phyloP scores from a whole-genome alignment of 768 basidiomycete species.

The Fistulinella prunicolor region DNA sequence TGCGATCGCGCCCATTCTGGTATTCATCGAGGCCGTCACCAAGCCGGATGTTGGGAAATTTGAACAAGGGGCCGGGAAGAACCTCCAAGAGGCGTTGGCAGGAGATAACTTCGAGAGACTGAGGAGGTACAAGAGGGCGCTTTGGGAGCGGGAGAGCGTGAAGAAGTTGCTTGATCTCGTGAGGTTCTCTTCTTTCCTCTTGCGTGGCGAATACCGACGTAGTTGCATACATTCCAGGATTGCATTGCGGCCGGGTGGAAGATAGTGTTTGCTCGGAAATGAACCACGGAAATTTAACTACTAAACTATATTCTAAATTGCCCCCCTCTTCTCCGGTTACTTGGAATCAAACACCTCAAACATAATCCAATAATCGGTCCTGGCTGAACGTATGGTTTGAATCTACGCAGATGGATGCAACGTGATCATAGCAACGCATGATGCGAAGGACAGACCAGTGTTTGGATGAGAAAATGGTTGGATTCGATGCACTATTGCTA shows the following conservation, averaged over 20 bases:
- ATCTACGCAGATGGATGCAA: no score
- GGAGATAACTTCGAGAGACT: slow-evolving; percentile 45
- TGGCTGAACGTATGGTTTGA: no score
- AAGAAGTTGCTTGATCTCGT: slow-evolving; percentile 5
- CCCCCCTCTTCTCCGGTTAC: no score
- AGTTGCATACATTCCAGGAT: not conserved
- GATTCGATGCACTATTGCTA: slow-evolving; percentile 1
- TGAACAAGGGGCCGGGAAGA: slow-evolving; percentile 44
- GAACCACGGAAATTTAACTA: no score
- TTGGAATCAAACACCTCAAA: no score
- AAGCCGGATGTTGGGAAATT: slow-evolving; percentile 50
- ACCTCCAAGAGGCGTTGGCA: slow-evolving; percentile 40
- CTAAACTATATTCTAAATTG: no score
- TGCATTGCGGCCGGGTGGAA: not conserved
- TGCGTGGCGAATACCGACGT: not conserved
- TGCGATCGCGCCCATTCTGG: slow-evolving; percentile 54
- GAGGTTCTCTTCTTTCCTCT: not conserved
- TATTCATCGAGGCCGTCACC: slow-evolving; percentile 39
- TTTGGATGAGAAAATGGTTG: no score
- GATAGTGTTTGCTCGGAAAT: not conserved
- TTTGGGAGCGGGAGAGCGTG: slow-evolving; percentile 38
- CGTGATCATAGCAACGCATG: no score
- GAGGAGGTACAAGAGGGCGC: slow-evolving; percentile 44
- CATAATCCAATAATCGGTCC: no score
- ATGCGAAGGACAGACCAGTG: no score